Base-by-base conservation (phyloP, 495 filamentous ascomycete species). In the Tuber melanosporum region DNA sequence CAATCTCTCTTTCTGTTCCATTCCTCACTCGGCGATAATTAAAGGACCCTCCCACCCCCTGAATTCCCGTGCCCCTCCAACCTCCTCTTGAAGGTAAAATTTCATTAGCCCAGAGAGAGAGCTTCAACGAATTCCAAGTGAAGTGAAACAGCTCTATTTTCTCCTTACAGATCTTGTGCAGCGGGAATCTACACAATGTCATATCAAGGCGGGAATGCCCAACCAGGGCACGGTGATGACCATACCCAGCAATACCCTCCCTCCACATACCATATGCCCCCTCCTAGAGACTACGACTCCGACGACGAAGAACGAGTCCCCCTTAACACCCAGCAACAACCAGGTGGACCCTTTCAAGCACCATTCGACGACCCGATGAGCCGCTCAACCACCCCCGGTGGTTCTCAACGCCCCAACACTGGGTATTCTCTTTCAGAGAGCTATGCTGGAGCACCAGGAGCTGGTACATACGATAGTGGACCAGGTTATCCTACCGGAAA, bases 381-480 rank as follows among this genome's bases (percentile, higher is more conserved):
- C 45, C 80, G 80, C 52, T 76, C 76, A 44, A 80, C 78, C 75
- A 80, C 78, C 6, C 78, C 78, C 39, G 78, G 78, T 8, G 77
- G 78, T 72, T 49, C 73, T 20, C 80, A 82, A 22, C 73, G 70
- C 17, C 73, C 74, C 20, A 71, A 70, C 66, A 74, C 82, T 79
- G 89, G 91, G 41, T 98, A 99, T 87, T 95, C 91, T 83, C 88
- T 99, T 84, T 94, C 93, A 39, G 95, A 99, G 86, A 93, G 95
- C 15, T 99, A 98, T 85, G 91, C 90, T 41, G 84, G 87, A 8
- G 89, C 92, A 36, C 83, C 82, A 73, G 87, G 86, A 57, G 85
- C 86, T 72, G 72, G 72, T 42, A 86, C 86, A 45, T 75, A 78
- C 47, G 44, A 71, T n/a, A 72, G 75, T 43, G 75, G 72, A 15